Conservation (phyloP, 306 rosid genomes). For the Vigna mungo region DNA sequence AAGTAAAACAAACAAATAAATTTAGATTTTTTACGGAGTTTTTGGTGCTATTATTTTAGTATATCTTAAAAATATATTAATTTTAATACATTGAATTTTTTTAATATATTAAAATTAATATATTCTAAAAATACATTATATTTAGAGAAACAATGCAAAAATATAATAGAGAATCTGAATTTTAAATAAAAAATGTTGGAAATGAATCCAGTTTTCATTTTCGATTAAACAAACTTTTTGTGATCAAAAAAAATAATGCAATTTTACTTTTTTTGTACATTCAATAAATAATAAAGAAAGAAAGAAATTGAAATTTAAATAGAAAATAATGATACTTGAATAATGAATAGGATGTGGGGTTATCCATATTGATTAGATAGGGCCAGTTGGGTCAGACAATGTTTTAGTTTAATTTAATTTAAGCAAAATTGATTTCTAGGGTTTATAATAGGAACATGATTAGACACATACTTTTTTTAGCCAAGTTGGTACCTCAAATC, state of each 20-base stretch:
- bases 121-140: too few relatives aligned
- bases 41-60: too few relatives aligned
- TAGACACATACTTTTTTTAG: not conserved
- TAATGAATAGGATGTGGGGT: conserved; percentile 24
- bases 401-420: conserved; percentile 12
- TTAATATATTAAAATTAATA: too few relatives aligned
- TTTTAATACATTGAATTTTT: too few relatives aligned
- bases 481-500: not conserved
- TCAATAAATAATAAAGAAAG: not conserved
- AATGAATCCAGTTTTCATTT: conserved; percentile 24
- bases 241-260: conserved; percentile 4
- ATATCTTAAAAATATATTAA: too few relatives aligned
- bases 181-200: not conserved
- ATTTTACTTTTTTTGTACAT: not conserved
- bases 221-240: conserved; percentile 24
- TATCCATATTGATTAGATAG: not conserved
- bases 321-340: conserved; percentile 5
- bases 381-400: conserved; percentile 26
- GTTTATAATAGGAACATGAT: conserved; percentile 35
- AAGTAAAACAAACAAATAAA: not conserved
- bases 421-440: conserved; percentile 4
- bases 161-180: too few relatives aligned
- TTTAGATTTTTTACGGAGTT: too few relatives aligned
- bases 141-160: too few relatives aligned
- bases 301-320: not conserved